These are phyloP conservation scores for Ophioceras dolichostomum DNA, from an alignment of 2,329 filamentous ascomycete species.

Conservation along the genomic window DNA sequence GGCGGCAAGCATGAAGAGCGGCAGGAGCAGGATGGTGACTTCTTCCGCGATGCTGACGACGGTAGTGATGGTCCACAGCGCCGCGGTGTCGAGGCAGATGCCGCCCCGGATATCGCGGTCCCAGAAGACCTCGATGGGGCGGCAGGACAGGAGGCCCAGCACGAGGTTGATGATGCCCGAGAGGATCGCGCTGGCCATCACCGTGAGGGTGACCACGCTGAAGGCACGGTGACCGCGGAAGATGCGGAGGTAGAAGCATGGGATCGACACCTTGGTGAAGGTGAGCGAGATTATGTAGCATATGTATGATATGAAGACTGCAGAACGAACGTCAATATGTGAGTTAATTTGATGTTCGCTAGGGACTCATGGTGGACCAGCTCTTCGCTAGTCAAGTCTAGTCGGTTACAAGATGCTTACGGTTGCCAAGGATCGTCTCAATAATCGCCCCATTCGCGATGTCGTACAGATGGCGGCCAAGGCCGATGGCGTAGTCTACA, in stretches of 20 bases:
- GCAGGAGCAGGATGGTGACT: neutral
- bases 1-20: no score
- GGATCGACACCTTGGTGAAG: neutral
- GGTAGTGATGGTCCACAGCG: neutral
- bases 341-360: no score
- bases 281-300: no score
- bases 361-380: no score
- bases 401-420: no score
- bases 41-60: neutral
- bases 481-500: no score
- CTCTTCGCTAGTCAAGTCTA: no score
- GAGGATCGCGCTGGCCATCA: neutral
- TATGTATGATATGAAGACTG: no score
- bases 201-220: neutral
- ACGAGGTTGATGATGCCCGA: neutral
- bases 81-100: neutral
- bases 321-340: no score
- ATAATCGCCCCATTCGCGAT: no score
- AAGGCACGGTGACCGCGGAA: neutral
- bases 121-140: neutral
- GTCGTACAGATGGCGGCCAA: no score
- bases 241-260: neutral
- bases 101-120: neutral
- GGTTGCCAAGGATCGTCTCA: no score
- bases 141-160: neutral